Conservation (phyloP, 306 rosid genomes). For the Ormosia emarginata region DNA sequence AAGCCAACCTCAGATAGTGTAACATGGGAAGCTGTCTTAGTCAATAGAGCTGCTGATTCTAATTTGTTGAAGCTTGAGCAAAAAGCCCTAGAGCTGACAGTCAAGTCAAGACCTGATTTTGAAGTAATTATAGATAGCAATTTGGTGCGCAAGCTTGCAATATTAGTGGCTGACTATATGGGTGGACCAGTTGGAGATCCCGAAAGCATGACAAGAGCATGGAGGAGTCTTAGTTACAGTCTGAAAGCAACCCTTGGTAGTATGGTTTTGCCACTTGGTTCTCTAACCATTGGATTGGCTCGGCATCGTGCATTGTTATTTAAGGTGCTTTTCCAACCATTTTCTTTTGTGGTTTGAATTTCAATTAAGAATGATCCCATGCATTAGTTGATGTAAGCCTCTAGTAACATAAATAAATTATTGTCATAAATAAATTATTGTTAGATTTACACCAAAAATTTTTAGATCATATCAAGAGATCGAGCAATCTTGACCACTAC, state of each 20-base stretch:
- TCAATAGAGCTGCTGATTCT: slow-evolving; percentile 81
- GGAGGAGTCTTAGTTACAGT: slow-evolving; percentile 71
- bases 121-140: slow-evolving; percentile 45
- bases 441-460: background rate
- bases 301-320: slow-evolving; percentile 97
- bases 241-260: slow-evolving; percentile 89
- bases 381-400: slow-evolving; percentile 11
- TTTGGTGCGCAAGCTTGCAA: slow-evolving; percentile 75
- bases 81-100: slow-evolving; percentile 63
- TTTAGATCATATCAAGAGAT: slow-evolving; percentile 4
- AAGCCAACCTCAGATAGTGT: slow-evolving; percentile 64
- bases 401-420: background rate
- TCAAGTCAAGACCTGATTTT: slow-evolving; percentile 50
- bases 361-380: background rate
- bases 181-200: slow-evolving; percentile 93
- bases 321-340: slow-evolving; percentile 55
- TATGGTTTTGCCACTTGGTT: slow-evolving; percentile 94
- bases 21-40: slow-evolving; percentile 91
- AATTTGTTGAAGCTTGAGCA: slow-evolving; percentile 82
- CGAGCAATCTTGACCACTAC: background rate
- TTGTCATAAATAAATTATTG: background rate
- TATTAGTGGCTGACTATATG: slow-evolving; percentile 86
- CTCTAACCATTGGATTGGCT: slow-evolving; percentile 85
- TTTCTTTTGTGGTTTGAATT: slow-evolving; percentile 8
- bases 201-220: slow-evolving; percentile 65